Evolutionary conservation across 1,284 basidiomycete genomes (phyloP), one percentile per base, ranked within the genome.

Genomic region (Leccinum glutinopallens): DNA sequence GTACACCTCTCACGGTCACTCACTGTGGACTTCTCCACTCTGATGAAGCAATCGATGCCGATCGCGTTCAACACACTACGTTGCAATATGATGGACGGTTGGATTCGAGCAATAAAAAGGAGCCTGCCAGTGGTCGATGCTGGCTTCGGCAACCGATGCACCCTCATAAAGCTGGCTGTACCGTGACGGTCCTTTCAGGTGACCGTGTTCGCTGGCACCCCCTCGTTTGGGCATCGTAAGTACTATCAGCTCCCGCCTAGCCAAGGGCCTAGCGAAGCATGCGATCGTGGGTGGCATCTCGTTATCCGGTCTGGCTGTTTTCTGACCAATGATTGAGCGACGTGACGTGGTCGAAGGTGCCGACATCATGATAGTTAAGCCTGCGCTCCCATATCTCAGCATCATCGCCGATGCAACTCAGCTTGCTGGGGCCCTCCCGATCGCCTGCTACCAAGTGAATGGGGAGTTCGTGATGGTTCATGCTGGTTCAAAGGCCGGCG

Each of bases 281-380:
- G 97, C 97, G 0, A 94, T 99, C 61, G 92, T 97, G 71, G 75
- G 93, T 60, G 8, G 0, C 22, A 29, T 49, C 61, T 37, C 43
- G 32, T 58, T 2, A 22, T 3, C 29, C 4, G 2, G 10, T 33
- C 32, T 56, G 5, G 8, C 43, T 67, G 13, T 59, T 56, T 6
- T 10, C n/a, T 67, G 41, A 43, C 17, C 15, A 43, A 43, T n/a
- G 25, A 63, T 60, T n/a, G 5, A 97, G 94, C 80, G 87, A 82
- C 92, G 96, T 54, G 97, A 99, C 76, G 86, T 88, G 0, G 80
- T 76, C 17, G 97, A 99, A 80, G 97, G 97, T 25, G 97, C 97
- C n/a, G 97, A 99, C 76, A 94, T 99, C 71, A 89, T 99, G 75
- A 99, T 99, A 97, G 95, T 99, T 75, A 99, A 99, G 77, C 97